A percentile compares a stretch with the other conserved stretches of the same genome.
These are phyloP conservation scores for Forsythia suspensa DNA, from an alignment of 257 asterid genomes.

Conservation along the genomic window DNA sequence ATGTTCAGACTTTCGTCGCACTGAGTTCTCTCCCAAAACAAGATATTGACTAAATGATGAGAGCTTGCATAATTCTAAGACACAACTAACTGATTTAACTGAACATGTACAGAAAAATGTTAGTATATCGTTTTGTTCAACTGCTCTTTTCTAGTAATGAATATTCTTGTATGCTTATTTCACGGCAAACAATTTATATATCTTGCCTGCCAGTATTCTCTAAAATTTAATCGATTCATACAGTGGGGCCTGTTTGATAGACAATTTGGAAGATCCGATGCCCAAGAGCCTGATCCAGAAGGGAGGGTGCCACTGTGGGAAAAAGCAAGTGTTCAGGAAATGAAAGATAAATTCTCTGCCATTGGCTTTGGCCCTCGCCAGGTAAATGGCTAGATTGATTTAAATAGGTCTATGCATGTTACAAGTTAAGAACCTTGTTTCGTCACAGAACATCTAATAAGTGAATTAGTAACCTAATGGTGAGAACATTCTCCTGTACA, in stretches of 20 bases:
- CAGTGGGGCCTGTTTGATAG: slow-evolving; percentile 93
- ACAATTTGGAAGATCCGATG: slow-evolving; percentile 82
- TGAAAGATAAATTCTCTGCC: slow-evolving; percentile 77
- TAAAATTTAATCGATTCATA: slow-evolving; percentile 2
- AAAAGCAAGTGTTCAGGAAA: slow-evolving; percentile 63
- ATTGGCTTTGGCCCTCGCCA: slow-evolving; percentile 92
- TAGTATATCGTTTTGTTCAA: background rate
- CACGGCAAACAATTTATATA: background rate
- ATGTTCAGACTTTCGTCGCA: no score
- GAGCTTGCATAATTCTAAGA: no score
- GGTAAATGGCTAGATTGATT: slow-evolving; percentile 36
- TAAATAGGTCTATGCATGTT: background rate
- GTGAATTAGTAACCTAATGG: background rate
- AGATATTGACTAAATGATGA: no score
- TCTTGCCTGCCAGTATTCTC: background rate
- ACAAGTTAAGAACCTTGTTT: no score
- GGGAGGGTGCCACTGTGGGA: slow-evolving; percentile 94
- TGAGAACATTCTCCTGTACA: background rate
- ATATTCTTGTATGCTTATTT: background rate
- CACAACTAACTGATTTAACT: background rate
- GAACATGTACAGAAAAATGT: background rate
- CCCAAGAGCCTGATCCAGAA: slow-evolving; percentile 85
- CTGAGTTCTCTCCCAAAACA: no score
- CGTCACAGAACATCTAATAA: background rate
- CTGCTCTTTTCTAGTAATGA: background rate